These are phyloP conservation scores for Salix udensis DNA, from an alignment of 345 rosid species.

Conservation along the genomic window DNA sequence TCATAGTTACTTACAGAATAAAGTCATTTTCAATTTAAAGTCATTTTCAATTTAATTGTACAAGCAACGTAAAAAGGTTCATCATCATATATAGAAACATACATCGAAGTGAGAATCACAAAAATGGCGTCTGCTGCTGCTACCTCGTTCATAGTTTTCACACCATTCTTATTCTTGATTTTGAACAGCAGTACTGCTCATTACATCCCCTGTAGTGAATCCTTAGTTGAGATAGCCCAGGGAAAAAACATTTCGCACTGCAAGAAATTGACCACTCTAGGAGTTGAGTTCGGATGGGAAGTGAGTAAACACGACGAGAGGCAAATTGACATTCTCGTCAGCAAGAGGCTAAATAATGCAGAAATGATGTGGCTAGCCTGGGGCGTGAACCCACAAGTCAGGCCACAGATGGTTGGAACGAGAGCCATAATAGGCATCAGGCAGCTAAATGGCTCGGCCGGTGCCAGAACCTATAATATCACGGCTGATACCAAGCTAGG, in stretches of 20 bases:
- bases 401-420: slow-evolving; percentile 51
- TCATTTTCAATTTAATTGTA: too few relatives aligned
- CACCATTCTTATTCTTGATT: background rate
- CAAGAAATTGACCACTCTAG: slow-evolving; percentile 32
- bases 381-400: slow-evolving; percentile 46
- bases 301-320: background rate
- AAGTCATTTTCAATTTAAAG: too few relatives aligned
- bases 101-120: background rate
- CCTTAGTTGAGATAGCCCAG: background rate
- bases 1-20: too few relatives aligned
- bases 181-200: background rate
- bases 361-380: slow-evolving; percentile 52
- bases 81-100: too few relatives aligned
- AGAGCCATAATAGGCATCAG: slow-evolving; percentile 44
- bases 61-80: too few relatives aligned
- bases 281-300: slow-evolving; percentile 36
- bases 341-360: background rate
- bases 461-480: slow-evolving; percentile 27
- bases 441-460: slow-evolving; percentile 2
- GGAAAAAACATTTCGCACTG: background rate
- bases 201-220: slow-evolving; percentile 1
- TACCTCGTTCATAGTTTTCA: background rate
- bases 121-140: slow-evolving; percentile 1
- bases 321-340: slow-evolving; percentile 29
- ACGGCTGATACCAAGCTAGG: slow-evolving; percentile 30